These are phyloP conservation scores for Gardenia jasminoides DNA, from an alignment of 257 asterid genomes.

Conservation along the genomic window DNA sequence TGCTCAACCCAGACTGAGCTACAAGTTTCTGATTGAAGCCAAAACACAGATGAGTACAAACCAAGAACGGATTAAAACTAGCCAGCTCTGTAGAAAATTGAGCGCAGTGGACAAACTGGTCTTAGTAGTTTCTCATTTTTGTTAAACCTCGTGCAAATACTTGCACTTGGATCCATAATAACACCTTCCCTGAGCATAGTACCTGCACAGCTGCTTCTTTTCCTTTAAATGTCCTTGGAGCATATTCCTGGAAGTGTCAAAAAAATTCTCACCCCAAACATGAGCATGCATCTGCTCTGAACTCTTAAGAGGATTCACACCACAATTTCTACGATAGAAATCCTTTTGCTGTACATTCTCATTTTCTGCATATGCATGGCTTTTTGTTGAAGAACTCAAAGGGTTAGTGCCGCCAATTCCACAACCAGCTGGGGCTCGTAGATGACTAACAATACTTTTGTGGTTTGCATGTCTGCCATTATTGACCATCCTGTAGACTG, in stretches of 20 bases:
- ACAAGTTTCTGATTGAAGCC: background rate
- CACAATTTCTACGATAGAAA: background rate
- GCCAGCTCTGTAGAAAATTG: background rate
- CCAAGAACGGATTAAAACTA: background rate
- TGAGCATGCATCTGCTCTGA: slow-evolving; percentile 9
- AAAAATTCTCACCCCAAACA: slow-evolving; percentile 8
- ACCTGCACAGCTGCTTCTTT: slow-evolving; percentile 40
- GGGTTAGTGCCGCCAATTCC: background rate
- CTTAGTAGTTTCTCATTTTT: slow-evolving; percentile 1
- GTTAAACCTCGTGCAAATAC: slow-evolving; percentile 38
- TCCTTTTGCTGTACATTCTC: background rate
- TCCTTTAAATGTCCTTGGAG: slow-evolving; percentile 18
- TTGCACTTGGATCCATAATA: slow-evolving; percentile 63
- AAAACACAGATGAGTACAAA: no score
- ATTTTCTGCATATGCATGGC: background rate
- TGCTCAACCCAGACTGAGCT: background rate
- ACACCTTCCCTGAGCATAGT: slow-evolving; percentile 62
- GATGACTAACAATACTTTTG: background rate
- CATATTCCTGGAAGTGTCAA: slow-evolving; percentile 10
- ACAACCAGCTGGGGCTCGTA: background rate
- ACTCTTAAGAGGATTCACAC: background rate
- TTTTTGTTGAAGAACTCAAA: background rate
- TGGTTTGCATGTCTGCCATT: slow-evolving; percentile 1
- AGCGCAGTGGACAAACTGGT: background rate
- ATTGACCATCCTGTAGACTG: background rate